Conservation (phyloP, 441 rosid species). For the Gossypium davidsonii region DNA sequence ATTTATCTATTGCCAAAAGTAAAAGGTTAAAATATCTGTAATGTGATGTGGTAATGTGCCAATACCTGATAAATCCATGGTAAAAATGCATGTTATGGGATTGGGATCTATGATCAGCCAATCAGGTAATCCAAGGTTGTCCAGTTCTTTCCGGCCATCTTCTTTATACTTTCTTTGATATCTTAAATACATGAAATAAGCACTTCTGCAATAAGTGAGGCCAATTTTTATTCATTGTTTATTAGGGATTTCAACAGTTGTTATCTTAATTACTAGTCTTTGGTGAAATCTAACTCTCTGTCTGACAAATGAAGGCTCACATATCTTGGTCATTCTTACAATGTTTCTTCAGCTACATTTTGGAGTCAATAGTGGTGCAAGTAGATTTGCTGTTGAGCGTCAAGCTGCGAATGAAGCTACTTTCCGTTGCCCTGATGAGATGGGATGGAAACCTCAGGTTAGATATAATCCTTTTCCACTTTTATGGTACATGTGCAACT, state of each 20-base stretch:
- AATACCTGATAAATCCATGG: neutral
- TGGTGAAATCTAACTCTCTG: neutral
- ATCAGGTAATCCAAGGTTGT: neutral
- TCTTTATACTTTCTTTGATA: neutral
- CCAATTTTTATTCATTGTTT: neutral
- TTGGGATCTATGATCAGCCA: neutral
- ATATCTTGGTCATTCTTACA: neutral
- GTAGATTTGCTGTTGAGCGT: slow-evolving; percentile 73
- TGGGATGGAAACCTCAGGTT: slow-evolving; percentile 99
- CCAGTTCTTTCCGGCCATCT: neutral
- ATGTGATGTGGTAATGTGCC: neutral
- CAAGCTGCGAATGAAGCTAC: slow-evolving; percentile 98
- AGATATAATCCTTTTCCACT: slow-evolving; percentile 8
- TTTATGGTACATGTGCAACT: neutral
- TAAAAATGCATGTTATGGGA: neutral
- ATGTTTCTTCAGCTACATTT: slow-evolving; percentile 61
- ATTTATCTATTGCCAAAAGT: neutral
- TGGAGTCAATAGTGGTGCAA: slow-evolving; percentile 94
- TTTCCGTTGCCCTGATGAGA: slow-evolving; percentile 90
- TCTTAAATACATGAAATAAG: neutral
- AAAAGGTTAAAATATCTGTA: neutral
- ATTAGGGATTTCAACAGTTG: neutral
- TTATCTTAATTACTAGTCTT: neutral
- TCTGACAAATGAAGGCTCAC: neutral
- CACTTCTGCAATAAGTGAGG: neutral